Evolutionary conservation across 2,329 filamentous ascomycete genomes (phyloP), one percentile per base, ranked within the genome.

Genomic region (Pseudogymnoascus sp.): DNA sequence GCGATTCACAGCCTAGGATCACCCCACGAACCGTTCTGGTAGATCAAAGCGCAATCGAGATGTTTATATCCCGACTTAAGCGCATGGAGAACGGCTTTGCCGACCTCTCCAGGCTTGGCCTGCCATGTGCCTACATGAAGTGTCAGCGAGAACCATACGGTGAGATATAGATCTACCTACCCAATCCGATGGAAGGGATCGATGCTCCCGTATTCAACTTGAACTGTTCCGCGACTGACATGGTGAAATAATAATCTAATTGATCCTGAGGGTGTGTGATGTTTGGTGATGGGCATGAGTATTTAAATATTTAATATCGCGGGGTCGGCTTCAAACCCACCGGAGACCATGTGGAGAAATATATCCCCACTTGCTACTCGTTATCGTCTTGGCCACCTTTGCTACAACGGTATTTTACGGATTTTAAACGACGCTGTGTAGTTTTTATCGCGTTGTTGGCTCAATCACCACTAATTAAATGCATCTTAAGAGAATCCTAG

Each of bases 1-100:
- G 8, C 8, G 9, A 19, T n/a, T 22, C 38, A 28, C n/a, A 23
- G 8, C 7, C 16, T 61, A 19, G 2, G 28, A 52, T 61, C 35
- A 25, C 19, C 7, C 12, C 30, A 61, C 60, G 4, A 35, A 52
- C 60, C 61, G 25, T 66, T 66, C 6, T 65, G 59, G 28, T 66
- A 67, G 6, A 64, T 64, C 1, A 64, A 60, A n/a, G 66, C 66
- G 45, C 61, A 62, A 42, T 67, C 66, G 14, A 66, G 61, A 41
- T 67, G 66, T 12, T 64, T 55, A 72, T 86, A 91, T 23, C 87
- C 88, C 9, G 83, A 73, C 60, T 81, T 79, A 67, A 91, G 85
- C 35, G 88, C 88, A 62, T 74, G 79, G 65, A 86, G 81, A n/a
- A 79, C 74, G 3, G 71, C 71, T 49, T 73, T 68, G 62, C 78